Percentiles rank a stretch among this genome's conserved stretches.
phyloP scores from a whole-genome alignment of 2,329 filamentous ascomycete species.

The Fusarium transvaalense region DNA sequence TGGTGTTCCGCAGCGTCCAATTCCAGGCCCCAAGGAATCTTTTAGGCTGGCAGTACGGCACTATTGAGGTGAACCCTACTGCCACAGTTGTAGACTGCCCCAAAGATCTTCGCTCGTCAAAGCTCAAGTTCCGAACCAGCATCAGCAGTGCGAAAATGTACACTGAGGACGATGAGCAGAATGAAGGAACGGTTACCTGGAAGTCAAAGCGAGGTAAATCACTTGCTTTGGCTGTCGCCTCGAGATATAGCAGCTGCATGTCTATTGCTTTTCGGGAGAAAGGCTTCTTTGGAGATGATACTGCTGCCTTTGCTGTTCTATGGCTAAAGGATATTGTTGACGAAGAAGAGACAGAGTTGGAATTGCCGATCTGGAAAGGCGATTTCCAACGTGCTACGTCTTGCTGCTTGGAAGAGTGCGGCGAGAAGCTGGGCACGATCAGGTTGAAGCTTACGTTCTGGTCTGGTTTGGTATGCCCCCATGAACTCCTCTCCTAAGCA shows the following conservation, averaged over 20 bases:
- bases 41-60: slow-evolving; percentile 79
- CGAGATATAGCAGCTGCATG: slow-evolving; percentile 67
- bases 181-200: slow-evolving; percentile 60
- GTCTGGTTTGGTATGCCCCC: slow-evolving; percentile 53
- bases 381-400: slow-evolving; percentile 62
- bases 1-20: slow-evolving; percentile 79
- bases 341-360: slow-evolving; percentile 71
- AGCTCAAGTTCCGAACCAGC: slow-evolving; percentile 71
- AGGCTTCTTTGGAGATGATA: slow-evolving; percentile 63
- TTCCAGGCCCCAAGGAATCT: slow-evolving; percentile 69
- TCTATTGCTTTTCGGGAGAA: slow-evolving; percentile 67
- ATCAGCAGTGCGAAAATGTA: slow-evolving; percentile 71
- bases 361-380: slow-evolving; percentile 75
- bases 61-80: slow-evolving; percentile 71
- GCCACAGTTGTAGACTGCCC: slow-evolving; percentile 60
- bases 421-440: slow-evolving; percentile 61
- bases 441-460: slow-evolving; percentile 56
- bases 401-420: slow-evolving; percentile 58
- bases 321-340: slow-evolving; percentile 79
- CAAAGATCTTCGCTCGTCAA: slow-evolving; percentile 60
- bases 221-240: slow-evolving; percentile 67
- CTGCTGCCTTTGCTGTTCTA: slow-evolving; percentile 71
- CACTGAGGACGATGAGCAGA: slow-evolving; percentile 53
- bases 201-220: slow-evolving; percentile 59
- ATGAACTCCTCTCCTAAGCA: background rate